A percentile compares a stretch with the other conserved stretches of the same genome.
These are phyloP conservation scores for Tetracladium marchalianum DNA, from an alignment of 495 filamentous ascomycete genomes.

Conservation along the genomic window DNA sequence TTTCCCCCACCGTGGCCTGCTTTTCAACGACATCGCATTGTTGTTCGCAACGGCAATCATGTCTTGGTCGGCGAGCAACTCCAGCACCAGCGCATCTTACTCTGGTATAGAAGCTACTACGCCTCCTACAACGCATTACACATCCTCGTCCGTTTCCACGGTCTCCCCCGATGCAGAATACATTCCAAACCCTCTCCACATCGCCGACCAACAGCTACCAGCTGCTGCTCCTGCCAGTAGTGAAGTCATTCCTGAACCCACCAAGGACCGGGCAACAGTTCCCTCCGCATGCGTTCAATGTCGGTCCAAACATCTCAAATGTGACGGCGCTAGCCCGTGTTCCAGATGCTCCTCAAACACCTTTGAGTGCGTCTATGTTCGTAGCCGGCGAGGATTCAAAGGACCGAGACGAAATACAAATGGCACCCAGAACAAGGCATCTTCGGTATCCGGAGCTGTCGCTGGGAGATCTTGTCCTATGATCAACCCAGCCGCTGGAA, in stretches of 20 bases:
- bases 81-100: neutral
- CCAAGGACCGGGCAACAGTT: constrained; percentile 14
- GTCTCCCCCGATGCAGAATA: neutral
- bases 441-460: neutral
- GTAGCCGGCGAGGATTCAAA: constrained; percentile 18
- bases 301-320: constrained; percentile 20
- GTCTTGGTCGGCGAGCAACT: constrained; percentile 5
- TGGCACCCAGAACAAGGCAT: constrained; percentile 6
- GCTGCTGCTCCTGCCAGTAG: too few relatives aligned
- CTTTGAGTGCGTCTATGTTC: constrained; percentile 18
- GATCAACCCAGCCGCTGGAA: constrained; percentile 7
- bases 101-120: too few relatives aligned
- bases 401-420: constrained; percentile 14
- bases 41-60: neutral
- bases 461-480: constrained; percentile 10
- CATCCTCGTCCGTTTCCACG: neutral
- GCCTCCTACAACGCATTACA: too few relatives aligned
- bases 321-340: constrained; percentile 18
- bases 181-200: neutral
- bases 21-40: too few relatives aligned
- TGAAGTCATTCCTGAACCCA: neutral
- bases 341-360: constrained; percentile 15
- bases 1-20: too few relatives aligned
- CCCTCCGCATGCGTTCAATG: constrained; percentile 18
- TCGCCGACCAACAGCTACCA: neutral